Evolutionary conservation across 1,139 yeast genomes (phyloP).

Genomic region (Diutina rugosa): DNA sequence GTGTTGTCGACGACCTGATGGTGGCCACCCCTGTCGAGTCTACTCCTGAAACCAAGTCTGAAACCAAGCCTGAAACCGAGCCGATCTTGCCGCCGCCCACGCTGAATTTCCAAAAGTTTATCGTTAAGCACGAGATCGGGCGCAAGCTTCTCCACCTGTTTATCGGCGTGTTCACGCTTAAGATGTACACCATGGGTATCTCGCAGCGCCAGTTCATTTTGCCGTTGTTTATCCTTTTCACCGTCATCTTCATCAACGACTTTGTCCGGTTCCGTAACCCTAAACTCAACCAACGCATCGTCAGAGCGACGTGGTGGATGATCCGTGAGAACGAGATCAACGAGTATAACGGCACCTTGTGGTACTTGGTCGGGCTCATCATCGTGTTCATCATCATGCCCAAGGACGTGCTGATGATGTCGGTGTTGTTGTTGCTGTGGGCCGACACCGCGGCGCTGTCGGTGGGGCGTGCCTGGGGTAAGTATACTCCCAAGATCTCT

Average conservation of each 20-base stretch:
- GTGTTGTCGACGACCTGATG: neutral
- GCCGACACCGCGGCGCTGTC: slow-evolving; percentile 97
- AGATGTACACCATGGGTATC: slow-evolving; percentile 53
- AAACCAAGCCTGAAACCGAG: neutral
- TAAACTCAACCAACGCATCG: slow-evolving; percentile 49
- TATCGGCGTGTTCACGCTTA: slow-evolving; percentile 70
- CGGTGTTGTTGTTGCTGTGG: slow-evolving; percentile 81
- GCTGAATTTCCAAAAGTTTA: neutral
- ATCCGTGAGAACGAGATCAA: slow-evolving; percentile 74
- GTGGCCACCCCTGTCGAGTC: neutral
- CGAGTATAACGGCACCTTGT: slow-evolving; percentile 68
- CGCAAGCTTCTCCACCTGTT: slow-evolving; percentile 80
- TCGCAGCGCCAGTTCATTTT: slow-evolving; percentile 43
- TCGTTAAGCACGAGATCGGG: slow-evolving; percentile 69
- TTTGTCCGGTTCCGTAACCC: slow-evolving; percentile 50
- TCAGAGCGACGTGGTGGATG: slow-evolving; percentile 57
- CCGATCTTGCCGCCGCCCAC: neutral
- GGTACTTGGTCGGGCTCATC: slow-evolving; percentile 70
- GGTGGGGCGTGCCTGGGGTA: slow-evolving; percentile 48
- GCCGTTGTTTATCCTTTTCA: slow-evolving; percentile 42
- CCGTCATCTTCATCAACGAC: slow-evolving; percentile 51
- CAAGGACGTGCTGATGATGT: slow-evolving; percentile 68
- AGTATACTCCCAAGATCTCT: slow-evolving; percentile 67
- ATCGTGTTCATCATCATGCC: slow-evolving; percentile 59
- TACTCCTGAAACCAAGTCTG: neutral